Evolutionary conservation across 2,329 filamentous ascomycete species (phyloP).

Genomic region (Lecanicillium sp.): DNA sequence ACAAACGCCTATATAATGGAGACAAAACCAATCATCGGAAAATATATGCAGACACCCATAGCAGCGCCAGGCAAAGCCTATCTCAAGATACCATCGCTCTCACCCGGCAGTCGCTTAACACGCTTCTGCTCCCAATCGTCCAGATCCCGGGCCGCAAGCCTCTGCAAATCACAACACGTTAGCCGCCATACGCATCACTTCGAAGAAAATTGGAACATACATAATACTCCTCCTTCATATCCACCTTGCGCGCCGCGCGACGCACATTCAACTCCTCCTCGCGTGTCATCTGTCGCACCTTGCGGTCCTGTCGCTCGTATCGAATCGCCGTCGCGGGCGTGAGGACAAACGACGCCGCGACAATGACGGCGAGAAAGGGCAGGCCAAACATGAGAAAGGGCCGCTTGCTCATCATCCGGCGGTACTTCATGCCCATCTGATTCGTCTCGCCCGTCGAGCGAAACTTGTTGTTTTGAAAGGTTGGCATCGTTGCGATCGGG

Average conservation of each 20-base stretch:
- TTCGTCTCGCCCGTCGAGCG: constrained; percentile 57
- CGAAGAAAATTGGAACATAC: constrained; percentile 42
- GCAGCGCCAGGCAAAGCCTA: too few species aligned
- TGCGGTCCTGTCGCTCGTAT: constrained; percentile 88
- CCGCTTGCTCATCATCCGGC: constrained; percentile 63
- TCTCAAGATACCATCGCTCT: constrained; percentile 74
- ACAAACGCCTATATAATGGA: too few species aligned
- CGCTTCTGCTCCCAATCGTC: constrained; percentile 97
- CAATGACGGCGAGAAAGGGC: constrained; percentile 83
- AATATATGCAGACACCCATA: too few species aligned
- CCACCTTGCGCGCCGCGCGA: constrained; percentile 61
- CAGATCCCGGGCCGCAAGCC: constrained; percentile 68
- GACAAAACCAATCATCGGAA: too few species aligned
- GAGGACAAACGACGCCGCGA: constrained; percentile 87
- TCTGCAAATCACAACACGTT: constrained; percentile 12
- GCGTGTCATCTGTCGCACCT: constrained; percentile 74
- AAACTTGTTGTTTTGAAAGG: constrained; percentile 67
- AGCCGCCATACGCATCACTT: constrained; percentile 1
- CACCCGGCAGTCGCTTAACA: constrained; percentile 80
- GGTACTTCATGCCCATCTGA: constrained; percentile 69
- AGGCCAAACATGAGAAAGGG: constrained; percentile 92
- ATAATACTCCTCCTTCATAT: constrained; percentile 81
- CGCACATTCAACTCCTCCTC: constrained; percentile 83
- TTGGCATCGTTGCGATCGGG: constrained; percentile 18
- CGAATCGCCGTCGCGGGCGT: constrained; percentile 89